Evolutionary conservation across 2,329 filamentous ascomycete genomes (phyloP).

Genomic region (Elsinoe ampelina): DNA sequence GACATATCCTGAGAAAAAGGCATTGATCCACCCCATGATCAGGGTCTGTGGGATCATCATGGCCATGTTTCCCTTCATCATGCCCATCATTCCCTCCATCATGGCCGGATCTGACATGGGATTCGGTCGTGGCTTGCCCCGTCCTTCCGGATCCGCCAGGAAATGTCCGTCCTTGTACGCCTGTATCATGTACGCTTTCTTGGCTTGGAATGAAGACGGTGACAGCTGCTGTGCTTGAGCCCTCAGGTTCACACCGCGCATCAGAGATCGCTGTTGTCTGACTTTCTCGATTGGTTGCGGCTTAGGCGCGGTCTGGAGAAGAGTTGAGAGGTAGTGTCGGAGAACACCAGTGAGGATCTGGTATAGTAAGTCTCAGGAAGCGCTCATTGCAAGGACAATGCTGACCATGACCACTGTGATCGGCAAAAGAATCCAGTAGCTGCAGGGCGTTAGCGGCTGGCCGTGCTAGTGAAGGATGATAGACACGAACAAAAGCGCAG

Average conservation of each 20-base stretch:
- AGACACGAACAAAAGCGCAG: conserved; percentile 77
- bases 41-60: conserved; percentile 99
- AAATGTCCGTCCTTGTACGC: conserved; percentile 80
- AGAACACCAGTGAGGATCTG: conserved; percentile 87
- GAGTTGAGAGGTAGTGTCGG: conserved; percentile 89
- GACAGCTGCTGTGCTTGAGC: conserved; percentile 74
- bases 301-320: conserved; percentile 80
- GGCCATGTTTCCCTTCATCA: conserved; percentile 99
- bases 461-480: not conserved
- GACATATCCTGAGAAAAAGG: conserved; percentile 96
- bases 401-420: conserved; percentile 93
- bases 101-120: conserved; percentile 90
- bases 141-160: conserved; percentile 77
- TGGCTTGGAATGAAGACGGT: conserved; percentile 62
- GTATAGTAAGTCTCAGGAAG: not conserved
- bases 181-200: conserved; percentile 70
- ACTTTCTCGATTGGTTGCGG: conserved; percentile 64
- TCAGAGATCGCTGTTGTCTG: conserved; percentile 73
- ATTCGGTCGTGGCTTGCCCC: conserved; percentile 81
- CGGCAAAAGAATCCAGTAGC: conserved; percentile 97
- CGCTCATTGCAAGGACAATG: not conserved
- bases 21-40: conserved; percentile 99
- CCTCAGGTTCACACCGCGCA: conserved; percentile 77
- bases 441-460: conserved; percentile 33
- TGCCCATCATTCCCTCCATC: conserved; percentile 99